A percentile compares a stretch with the other conserved stretches of the same genome.
Evolutionary conservation across 2,329 filamentous ascomycete species (phyloP).

Genomic region (Cladosporium sp.): DNA sequence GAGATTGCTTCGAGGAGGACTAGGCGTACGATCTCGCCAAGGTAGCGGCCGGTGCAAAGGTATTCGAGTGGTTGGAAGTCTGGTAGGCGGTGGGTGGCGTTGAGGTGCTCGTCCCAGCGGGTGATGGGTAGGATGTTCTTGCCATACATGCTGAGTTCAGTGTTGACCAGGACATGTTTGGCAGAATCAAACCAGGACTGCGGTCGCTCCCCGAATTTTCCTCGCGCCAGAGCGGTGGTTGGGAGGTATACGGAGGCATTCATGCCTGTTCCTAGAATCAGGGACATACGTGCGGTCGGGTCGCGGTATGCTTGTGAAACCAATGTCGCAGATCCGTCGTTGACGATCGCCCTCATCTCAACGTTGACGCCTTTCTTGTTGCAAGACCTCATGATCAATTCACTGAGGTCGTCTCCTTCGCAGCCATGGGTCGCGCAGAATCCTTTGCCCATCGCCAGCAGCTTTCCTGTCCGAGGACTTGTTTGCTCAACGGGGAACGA

Average conservation of each 20-base stretch:
- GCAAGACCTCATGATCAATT: conserved; percentile 57
- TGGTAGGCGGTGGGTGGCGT: conserved; percentile 52
- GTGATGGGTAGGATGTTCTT: conserved; percentile 55
- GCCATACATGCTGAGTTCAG: conserved; percentile 64
- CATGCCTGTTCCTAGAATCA: conserved; percentile 62
- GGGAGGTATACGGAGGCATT: conserved; percentile 63
- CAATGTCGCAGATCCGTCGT: conserved; percentile 59
- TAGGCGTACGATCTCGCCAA: conserved; percentile 60
- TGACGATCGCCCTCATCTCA: conserved; percentile 58
- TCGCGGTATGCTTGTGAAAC: conserved; percentile 60
- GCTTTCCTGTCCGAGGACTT: conserved; percentile 52
- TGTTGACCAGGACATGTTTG: conserved; percentile 61
- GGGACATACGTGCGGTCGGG: conserved; percentile 56
- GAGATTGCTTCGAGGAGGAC: conserved; percentile 58
- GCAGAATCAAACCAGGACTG: conserved; percentile 53
- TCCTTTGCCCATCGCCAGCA: conserved; percentile 63
- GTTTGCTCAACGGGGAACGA: conserved; percentile 65
- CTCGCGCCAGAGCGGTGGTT: conserved; percentile 47
- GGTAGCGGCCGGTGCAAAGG: conserved; percentile 59
- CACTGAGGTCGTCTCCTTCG: conserved; percentile 56
- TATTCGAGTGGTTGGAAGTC: conserved; percentile 65
- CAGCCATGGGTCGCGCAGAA: conserved; percentile 58
- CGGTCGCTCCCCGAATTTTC: conserved; percentile 55
- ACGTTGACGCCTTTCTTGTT: conserved; percentile 52
- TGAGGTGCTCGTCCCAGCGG: conserved; percentile 59